Conservation (phyloP, 495 filamentous ascomycete species). For the Lophium mytilinum region DNA sequence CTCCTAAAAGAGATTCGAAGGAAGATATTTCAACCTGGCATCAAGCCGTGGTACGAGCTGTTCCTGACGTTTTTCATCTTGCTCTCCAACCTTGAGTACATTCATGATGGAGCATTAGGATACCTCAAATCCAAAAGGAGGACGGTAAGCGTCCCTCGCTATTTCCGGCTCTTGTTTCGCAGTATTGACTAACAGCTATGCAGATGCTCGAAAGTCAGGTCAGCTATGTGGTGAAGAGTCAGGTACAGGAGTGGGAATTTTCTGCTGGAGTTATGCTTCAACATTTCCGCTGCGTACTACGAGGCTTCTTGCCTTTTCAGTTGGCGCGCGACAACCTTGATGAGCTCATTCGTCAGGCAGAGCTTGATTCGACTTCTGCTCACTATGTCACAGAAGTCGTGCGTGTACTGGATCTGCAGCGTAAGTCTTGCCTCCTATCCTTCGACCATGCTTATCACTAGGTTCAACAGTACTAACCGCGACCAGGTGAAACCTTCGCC, state of each 20-base stretch:
- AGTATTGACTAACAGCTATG: background rate
- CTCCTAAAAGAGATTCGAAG: constrained; percentile 5
- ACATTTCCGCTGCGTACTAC: constrained; percentile 15
- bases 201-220: constrained; percentile 14
- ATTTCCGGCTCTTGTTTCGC: too few relatives aligned
- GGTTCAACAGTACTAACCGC: too few relatives aligned
- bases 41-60: constrained; percentile 24
- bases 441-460: too few relatives aligned
- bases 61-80: constrained; percentile 20
- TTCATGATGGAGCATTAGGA: constrained; percentile 9
- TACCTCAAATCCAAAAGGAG: constrained; percentile 20
- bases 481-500: too few relatives aligned
- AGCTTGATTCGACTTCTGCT: constrained; percentile 4
- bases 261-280: constrained; percentile 5
- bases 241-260: constrained; percentile 17
- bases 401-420: background rate
- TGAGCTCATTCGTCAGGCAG: constrained; percentile 2
- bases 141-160: constrained; percentile 13
- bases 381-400: constrained; percentile 4
- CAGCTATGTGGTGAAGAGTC: constrained; percentile 12
- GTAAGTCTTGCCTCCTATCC: background rate
- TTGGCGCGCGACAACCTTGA: constrained; percentile 18
- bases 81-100: constrained; percentile 21
- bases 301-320: constrained; percentile 17
- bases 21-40: constrained; percentile 6